Evolutionary conservation across 2,329 filamentous ascomycete genomes (phyloP), one percentile per base, ranked within the genome.

Genomic region (Diaporthe nobilis): DNA sequence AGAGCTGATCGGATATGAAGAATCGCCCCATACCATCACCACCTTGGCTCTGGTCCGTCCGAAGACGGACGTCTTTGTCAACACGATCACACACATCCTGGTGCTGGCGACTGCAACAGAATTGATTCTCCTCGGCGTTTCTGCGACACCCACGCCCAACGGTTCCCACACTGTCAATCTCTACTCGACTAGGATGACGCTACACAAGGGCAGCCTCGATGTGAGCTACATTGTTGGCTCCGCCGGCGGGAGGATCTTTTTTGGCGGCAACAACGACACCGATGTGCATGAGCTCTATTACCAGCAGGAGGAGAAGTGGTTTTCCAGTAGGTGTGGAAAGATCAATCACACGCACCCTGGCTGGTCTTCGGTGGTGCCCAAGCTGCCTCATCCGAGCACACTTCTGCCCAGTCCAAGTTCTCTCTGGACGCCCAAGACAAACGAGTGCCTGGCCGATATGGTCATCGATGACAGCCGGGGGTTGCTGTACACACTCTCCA

Each of bases 241-340:
- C 3, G 92, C 93, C 28, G 94, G 92, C 31, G 97, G 97, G 12
- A 94, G 97, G 77, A 97, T 99, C 78, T 99, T 99, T 87, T 98
- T 98, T 81, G 93, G 94, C 57, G 95, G 95, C 51, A 90, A 90
- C 70, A 90, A 88, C 70, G 94, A 96, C 78, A 95, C 95, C 78
- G 96, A 98, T 80, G 92, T 99, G 65, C 95, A 97, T 83, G 97
- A 99, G 85, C 90, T 99, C 72, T 96, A 94, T 79, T 99, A 99
- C 83, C 96, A 98, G 84, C 95, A 98, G 81, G 95, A 98, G 83
- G 97, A 99, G 85, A 94, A 94, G 80, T 99, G 97, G 97, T 99
- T 99, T 82, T 93, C 94, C 72, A 95, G 92, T 83, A 91, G 94
- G 78, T 97, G 95, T 82, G 92, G 93, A 76, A 98, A 96, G 85